These are phyloP conservation scores for Salix caprea DNA, from an alignment of 345 rosid genomes.

Conservation along the genomic window DNA sequence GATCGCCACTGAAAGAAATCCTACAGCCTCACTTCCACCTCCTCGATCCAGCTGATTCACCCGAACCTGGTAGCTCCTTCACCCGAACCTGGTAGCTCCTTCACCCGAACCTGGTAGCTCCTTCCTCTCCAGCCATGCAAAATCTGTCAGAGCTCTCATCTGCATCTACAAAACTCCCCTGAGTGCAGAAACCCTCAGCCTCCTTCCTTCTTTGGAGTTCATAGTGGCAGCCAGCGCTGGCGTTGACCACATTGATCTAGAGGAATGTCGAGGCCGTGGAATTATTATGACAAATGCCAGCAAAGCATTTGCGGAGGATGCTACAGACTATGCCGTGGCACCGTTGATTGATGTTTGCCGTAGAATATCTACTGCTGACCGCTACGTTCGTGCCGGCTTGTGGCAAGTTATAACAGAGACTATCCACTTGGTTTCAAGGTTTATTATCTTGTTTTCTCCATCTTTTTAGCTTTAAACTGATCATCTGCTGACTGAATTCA, in stretches of 20 bases:
- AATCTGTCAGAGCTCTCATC: slow-evolving; percentile 10
- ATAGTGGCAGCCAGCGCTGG: slow-evolving; percentile 11
- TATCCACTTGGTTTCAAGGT: slow-evolving; percentile 24
- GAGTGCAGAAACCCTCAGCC: neutral
- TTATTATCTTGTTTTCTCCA: neutral
- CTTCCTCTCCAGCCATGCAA: neutral
- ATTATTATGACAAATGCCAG: slow-evolving; percentile 17
- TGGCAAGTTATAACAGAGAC: slow-evolving; percentile 19
- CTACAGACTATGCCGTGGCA: slow-evolving; percentile 10
- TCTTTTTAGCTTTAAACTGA: neutral
- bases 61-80: neutral
- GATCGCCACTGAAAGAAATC: neutral
- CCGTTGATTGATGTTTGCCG: slow-evolving; percentile 19
- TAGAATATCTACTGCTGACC: slow-evolving; percentile 7
- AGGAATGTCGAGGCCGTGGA: slow-evolving; percentile 13
- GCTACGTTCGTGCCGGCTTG: slow-evolving; percentile 6
- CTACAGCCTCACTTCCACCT: slow-evolving; percentile 4
- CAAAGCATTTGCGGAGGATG: slow-evolving; percentile 7
- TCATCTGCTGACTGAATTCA: neutral
- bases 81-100: neutral
- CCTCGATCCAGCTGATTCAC: slow-evolving; percentile 7
- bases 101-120: neutral
- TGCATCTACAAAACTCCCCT: neutral
- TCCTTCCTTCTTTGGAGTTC: slow-evolving; percentile 16
- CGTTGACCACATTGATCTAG: slow-evolving; percentile 13